These are phyloP conservation scores for Stephanodiscus triporus DNA, from an alignment of 108 stramenopile genomes.

Conservation along the genomic window DNA sequence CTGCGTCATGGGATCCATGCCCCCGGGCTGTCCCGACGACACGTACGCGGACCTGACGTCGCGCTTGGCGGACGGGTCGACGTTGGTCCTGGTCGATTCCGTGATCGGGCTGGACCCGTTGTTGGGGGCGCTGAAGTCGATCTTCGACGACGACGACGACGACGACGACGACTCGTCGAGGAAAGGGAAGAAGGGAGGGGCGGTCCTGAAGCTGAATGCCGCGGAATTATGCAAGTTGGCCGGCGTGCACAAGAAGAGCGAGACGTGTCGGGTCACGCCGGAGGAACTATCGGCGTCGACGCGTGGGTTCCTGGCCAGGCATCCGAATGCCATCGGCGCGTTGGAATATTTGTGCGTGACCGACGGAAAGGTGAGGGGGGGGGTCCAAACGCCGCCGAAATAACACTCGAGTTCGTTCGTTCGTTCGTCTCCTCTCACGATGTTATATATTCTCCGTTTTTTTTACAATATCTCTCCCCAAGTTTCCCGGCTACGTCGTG, in stretches of 20 bases:
- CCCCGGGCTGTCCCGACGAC: slow-evolving; percentile 71
- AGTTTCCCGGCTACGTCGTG: slow-evolving; percentile 68
- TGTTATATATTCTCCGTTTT: no score
- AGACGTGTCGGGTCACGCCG: slow-evolving; percentile 50
- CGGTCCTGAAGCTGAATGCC: slow-evolving; percentile 78
- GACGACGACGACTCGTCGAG: background rate
- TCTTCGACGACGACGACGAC: slow-evolving; percentile 19
- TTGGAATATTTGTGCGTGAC: slow-evolving; percentile 58
- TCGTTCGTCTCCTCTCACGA: background rate
- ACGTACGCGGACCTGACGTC: slow-evolving; percentile 70
- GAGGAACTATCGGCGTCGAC: slow-evolving; percentile 56
- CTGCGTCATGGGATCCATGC: slow-evolving; percentile 89
- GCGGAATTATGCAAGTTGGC: slow-evolving; percentile 76
- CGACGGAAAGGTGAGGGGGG: slow-evolving; percentile 25
- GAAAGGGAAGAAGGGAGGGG: slow-evolving; percentile 32
- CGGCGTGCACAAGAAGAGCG: slow-evolving; percentile 44
- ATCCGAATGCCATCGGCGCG: slow-evolving; percentile 38
- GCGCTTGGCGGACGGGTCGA: slow-evolving; percentile 39
- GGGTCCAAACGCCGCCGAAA: no score
- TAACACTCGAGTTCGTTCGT: background rate
- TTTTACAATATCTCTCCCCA: background rate
- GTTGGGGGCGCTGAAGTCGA: slow-evolving; percentile 36
- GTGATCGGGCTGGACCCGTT: slow-evolving; percentile 69
- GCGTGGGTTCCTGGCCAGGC: slow-evolving; percentile 50
- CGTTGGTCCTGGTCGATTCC: slow-evolving; percentile 83